These are phyloP conservation scores for Amoeboaphelidium occidentale DNA, from an alignment of 371 early-diverging fungal genomes.

Conservation along the genomic window DNA sequence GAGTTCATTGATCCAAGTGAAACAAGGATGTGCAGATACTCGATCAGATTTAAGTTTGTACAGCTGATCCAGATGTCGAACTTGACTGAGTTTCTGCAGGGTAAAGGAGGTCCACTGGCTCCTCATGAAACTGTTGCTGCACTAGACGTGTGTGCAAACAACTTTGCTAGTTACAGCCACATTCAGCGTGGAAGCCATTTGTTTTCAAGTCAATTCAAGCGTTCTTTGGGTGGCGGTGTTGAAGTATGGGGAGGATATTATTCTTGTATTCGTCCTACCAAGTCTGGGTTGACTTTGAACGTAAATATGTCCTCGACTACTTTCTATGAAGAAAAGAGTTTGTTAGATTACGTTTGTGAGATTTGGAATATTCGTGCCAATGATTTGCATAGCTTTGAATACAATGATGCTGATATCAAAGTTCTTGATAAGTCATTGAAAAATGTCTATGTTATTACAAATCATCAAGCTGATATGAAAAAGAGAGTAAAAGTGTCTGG, in stretches of 20 bases:
- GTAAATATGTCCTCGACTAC: constrained; percentile 61
- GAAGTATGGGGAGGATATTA: constrained; percentile 79
- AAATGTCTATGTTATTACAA: constrained; percentile 31
- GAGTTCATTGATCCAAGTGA: not conserved
- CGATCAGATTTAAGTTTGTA: not conserved
- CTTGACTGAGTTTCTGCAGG: not conserved
- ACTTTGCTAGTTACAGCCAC: not conserved
- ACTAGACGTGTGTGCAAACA: not conserved
- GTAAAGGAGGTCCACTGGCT: not conserved
- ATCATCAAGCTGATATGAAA: constrained; percentile 30
- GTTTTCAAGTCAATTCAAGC: constrained; percentile 35
- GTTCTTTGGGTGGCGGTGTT: constrained; percentile 34
- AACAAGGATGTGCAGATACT: not conserved
- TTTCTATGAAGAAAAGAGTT: constrained; percentile 30
- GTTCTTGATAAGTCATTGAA: not conserved
- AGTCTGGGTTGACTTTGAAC: constrained; percentile 33
- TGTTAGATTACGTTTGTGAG: not conserved
- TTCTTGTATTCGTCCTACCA: constrained; percentile 46
- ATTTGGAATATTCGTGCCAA: not conserved
- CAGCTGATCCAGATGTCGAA: not conserved
- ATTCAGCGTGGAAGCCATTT: constrained; percentile 38
- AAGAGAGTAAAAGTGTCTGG: constrained; percentile 34
- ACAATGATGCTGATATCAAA: not conserved
- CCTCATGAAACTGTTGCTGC: not conserved
- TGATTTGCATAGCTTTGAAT: not conserved